Evolutionary conservation across 2,329 filamentous ascomycete species (phyloP).

Genomic region (Phialocephala sp.): DNA sequence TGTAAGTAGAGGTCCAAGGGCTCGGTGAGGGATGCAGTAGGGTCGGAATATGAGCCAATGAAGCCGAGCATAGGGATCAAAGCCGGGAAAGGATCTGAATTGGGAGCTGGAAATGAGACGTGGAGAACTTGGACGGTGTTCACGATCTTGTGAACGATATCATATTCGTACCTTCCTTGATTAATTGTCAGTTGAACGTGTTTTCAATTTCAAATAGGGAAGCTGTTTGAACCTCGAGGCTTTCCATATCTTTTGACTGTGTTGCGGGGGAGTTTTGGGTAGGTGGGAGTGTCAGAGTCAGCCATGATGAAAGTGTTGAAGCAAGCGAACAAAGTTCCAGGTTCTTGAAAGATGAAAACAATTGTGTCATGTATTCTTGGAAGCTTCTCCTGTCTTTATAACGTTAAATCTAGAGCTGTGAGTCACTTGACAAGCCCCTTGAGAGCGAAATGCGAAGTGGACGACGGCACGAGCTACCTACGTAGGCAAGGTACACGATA

Average conservation of each 20-base stretch:
- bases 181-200: slow-evolving; percentile 23
- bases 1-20: slow-evolving; percentile 81
- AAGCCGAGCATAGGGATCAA: slow-evolving; percentile 83
- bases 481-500: too few species aligned
- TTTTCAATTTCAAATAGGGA: background rate
- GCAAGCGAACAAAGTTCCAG: background rate
- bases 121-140: slow-evolving; percentile 77
- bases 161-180: slow-evolving; percentile 72
- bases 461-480: background rate
- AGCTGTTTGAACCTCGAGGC: slow-evolving; percentile 27
- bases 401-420: background rate
- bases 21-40: slow-evolving; percentile 64
- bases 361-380: background rate
- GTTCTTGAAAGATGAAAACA: background rate
- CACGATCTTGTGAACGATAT: slow-evolving; percentile 76
- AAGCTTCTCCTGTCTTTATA: background rate
- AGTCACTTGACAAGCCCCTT: background rate
- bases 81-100: slow-evolving; percentile 50
- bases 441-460: background rate
- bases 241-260: slow-evolving; percentile 37
- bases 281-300: slow-evolving; percentile 24
- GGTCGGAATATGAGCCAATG: slow-evolving; percentile 72
- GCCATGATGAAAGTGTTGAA: slow-evolving; percentile 17
- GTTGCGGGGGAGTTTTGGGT: slow-evolving; percentile 36
- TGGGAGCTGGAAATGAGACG: slow-evolving; percentile 73